Base-by-base conservation (phyloP, 768 basidiomycete species). In the Hygrophoropsis aurantiaca region DNA sequence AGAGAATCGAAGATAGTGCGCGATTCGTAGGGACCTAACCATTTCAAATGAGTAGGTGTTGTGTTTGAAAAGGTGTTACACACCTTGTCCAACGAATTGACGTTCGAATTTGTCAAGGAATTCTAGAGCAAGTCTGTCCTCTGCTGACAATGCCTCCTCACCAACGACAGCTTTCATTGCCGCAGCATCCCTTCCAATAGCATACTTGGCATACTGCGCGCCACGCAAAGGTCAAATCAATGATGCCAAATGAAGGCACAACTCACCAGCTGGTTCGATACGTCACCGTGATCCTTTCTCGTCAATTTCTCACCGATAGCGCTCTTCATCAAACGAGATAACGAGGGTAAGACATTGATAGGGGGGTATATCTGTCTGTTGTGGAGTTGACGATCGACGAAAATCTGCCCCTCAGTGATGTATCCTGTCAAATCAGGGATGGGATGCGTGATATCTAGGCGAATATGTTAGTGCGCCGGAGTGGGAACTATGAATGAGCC, bases 111-210 rank as follows among this genome's bases (percentile, higher is more conserved):
- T 92, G 64, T 95, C 93, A 55, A 99, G 71, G 78, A 99, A 99
- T 68, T 98, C 94, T 40, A 99, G 73, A 8, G 95, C 94, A 32
- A 97, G 79, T 72, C 97, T 97, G 69, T 99, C 97, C 68, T 98
- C 97, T 0, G 82, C 72, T 36, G 90, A 94, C 58, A 98, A 70
- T 18, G 97, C 94, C 68, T 99, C 97, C 71, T 98, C 97, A 59
- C 97, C 97, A 42, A 99, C 97, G 35, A 98, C 97, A 50, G 97
- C 97, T 68, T 98, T 98, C 97, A 99, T 99, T 11, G 94, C 79
- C 2, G 94, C 93, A 40, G 94, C 95, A 62, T 97, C 95, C 64
- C 92, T 84, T 41, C 94, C 95, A 61, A 97, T 95, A 56, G 95
- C 95, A 69, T 98, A 97, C 73, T 97, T 94, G 66, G 94, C 94